phyloP scores from a whole-genome alignment of 768 basidiomycete genomes.

The Sistotremastrum niveocremeum region DNA sequence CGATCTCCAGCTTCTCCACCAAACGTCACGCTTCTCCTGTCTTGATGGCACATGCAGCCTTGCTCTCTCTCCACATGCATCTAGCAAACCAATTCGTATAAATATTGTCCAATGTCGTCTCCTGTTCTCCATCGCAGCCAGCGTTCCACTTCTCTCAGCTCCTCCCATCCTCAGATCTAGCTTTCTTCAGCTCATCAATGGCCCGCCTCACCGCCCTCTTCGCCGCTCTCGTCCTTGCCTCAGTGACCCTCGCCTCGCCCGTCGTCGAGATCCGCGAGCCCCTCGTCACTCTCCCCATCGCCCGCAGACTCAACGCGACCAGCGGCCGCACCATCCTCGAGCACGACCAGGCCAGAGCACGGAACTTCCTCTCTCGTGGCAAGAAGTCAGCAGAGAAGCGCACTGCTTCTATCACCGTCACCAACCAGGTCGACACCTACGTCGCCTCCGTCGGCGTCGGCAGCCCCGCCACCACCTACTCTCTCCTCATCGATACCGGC shows the following conservation, averaged over 20 bases:
- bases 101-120: too few species aligned
- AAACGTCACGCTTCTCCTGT: too few species aligned
- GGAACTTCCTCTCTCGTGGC: constrained; percentile 15
- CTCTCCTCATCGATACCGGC: constrained; percentile 48
- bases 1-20: too few species aligned
- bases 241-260: constrained; percentile 32
- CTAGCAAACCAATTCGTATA: too few species aligned
- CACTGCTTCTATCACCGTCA: constrained; percentile 18
- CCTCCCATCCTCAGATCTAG: too few species aligned
- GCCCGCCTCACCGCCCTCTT: constrained; percentile 20
- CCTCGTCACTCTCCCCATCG: constrained; percentile 35
- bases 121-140: too few species aligned
- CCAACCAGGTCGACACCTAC: constrained; percentile 29
- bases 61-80: too few species aligned
- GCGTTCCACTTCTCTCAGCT: too few species aligned
- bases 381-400: constrained; percentile 7
- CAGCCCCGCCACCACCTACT: constrained; percentile 36
- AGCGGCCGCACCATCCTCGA: constrained; percentile 34
- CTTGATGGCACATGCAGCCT: too few species aligned
- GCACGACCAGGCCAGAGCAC: constrained; percentile 38
- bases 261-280: constrained; percentile 25
- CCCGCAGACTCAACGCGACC: constrained; percentile 38
- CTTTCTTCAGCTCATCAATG: too few species aligned
- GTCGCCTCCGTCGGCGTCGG: constrained; percentile 39
- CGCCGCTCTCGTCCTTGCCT: constrained; percentile 30